Conservation (phyloP, 768 basidiomycete species). For the Pleurotus giganteus region DNA sequence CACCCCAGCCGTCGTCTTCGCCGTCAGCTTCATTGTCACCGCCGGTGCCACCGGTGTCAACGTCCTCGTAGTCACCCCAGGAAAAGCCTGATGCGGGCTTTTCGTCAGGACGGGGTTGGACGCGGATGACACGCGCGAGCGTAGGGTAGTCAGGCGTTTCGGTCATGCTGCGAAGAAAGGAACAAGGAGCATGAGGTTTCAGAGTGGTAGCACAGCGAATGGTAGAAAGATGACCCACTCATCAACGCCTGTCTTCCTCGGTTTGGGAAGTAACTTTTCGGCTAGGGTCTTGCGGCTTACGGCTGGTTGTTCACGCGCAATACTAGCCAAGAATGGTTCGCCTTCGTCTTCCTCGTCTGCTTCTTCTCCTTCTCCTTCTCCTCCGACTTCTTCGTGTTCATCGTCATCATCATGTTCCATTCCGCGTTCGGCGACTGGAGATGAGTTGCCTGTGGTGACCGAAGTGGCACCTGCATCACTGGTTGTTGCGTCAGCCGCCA, state of each 20-base stretch:
- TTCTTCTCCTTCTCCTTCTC: slow-evolving; percentile 12
- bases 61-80: slow-evolving; percentile 79
- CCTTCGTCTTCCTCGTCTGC: slow-evolving; percentile 21
- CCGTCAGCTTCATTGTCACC: slow-evolving; percentile 57
- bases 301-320: slow-evolving; percentile 18
- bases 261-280: slow-evolving; percentile 63
- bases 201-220: slow-evolving; percentile 12
- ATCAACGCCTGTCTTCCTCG: slow-evolving; percentile 64
- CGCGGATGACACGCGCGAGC: slow-evolving; percentile 67
- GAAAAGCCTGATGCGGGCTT: slow-evolving; percentile 64
- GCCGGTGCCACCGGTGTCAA: slow-evolving; percentile 28
- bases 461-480: slow-evolving; percentile 54
- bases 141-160: slow-evolving; percentile 53
- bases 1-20: slow-evolving; percentile 80
- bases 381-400: slow-evolving; percentile 16
- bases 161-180: slow-evolving; percentile 49
- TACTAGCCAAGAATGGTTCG: slow-evolving; percentile 21
- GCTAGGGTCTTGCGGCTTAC: slow-evolving; percentile 46
- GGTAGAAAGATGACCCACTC: slow-evolving; percentile 46
- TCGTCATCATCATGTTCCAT: slow-evolving; percentile 14
- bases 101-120: slow-evolving; percentile 55
- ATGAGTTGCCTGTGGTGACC: slow-evolving; percentile 32
- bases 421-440: slow-evolving; percentile 32
- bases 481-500: slow-evolving; percentile 32
- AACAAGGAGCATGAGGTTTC: background rate